Percentiles rank a stretch among this genome's conserved stretches.
Evolutionary conservation across 805 yeast genomes (phyloP).

Genomic region (Cyberlindnera samutprakarnensis): DNA sequence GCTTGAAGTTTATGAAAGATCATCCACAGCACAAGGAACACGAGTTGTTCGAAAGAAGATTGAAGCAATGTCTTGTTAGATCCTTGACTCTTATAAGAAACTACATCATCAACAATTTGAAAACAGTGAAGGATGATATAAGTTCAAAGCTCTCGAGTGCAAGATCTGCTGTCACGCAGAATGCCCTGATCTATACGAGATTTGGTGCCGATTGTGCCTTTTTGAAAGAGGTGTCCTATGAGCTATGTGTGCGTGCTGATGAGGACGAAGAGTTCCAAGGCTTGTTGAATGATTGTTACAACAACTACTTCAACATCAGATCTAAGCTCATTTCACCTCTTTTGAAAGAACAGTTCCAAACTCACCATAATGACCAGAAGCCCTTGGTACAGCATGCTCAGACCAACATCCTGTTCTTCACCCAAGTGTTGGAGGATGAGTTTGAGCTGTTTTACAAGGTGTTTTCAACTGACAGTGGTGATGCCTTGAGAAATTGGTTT

Average conservation of each 20-base stretch:
- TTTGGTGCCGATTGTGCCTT: conserved; percentile 40
- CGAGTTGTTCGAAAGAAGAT: conserved; percentile 61
- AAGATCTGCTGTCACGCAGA: conserved; percentile 36
- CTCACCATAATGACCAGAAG: conserved; percentile 19
- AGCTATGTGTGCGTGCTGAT: conserved; percentile 31
- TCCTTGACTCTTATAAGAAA: conserved; percentile 69
- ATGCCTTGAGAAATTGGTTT: conserved; percentile 48
- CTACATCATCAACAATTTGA: conserved; percentile 41
- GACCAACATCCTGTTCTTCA: conserved; percentile 50
- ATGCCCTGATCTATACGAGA: conserved; percentile 61
- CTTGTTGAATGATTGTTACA: conserved; percentile 55
- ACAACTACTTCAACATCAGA: conserved; percentile 56
- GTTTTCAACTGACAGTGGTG: conserved; percentile 35
- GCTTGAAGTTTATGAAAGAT: conserved; percentile 50
- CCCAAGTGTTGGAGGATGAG: conserved; percentile 56
- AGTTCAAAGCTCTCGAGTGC: conserved; percentile 17
- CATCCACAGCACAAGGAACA: conserved; percentile 47
- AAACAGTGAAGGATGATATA: conserved; percentile 26
- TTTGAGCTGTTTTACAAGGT: conserved; percentile 46
- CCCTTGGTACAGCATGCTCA: conserved; percentile 55
- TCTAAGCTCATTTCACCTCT: conserved; percentile 37
- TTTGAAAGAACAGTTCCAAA: conserved; percentile 30
- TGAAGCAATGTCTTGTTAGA: conserved; percentile 77
- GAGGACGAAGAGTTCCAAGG: conserved; percentile 54
- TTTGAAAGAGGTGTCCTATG: conserved; percentile 28